Evolutionary conservation across 2,329 filamentous ascomycete species (phyloP).

Genomic region (Trichophyton mentagrophytes): DNA sequence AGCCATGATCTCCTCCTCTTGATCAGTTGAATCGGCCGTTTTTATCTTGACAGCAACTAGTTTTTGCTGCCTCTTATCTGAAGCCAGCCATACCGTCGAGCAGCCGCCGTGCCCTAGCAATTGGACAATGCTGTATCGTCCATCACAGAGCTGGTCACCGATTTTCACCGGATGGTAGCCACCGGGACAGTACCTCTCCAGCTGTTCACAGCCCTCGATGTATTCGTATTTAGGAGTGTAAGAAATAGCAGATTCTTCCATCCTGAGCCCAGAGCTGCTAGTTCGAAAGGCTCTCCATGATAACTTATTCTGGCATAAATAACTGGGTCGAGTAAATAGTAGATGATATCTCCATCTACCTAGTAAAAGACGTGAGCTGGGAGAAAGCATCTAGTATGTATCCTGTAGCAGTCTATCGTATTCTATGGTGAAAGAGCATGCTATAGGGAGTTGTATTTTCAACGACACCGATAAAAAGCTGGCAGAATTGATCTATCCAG

Average conservation of each 20-base stretch:
- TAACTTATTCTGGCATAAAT: constrained; percentile 7
- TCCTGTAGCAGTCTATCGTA: not conserved
- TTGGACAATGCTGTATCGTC: constrained; percentile 11
- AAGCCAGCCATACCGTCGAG: constrained; percentile 13
- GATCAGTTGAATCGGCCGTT: constrained; percentile 8
- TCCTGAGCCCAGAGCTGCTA: constrained; percentile 3
- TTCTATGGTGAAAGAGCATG: not conserved
- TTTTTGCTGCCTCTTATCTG: constrained; percentile 9
- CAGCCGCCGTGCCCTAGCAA: constrained; percentile 12
- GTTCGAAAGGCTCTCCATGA: constrained; percentile 7
- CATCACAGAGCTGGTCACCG: constrained; percentile 9
- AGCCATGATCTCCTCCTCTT: constrained; percentile 10
- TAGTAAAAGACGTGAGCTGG: not conserved
- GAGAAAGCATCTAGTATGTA: not conserved
- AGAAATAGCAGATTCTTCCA: constrained; percentile 8
- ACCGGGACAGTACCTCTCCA: constrained; percentile 10
- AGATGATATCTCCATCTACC: not conserved
- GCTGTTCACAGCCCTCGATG: constrained; percentile 12
- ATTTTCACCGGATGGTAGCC: constrained; percentile 11
- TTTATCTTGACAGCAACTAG: constrained; percentile 12
- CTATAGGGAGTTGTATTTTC: no score
- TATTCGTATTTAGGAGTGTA: constrained; percentile 9
- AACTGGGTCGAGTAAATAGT: constrained; percentile 4
- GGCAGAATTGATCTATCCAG: no score
- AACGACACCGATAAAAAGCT: no score